Percentiles rank a stretch among this genome's conserved stretches.
Evolutionary conservation across 75 land plant species (phyloP).

Genomic region (Isoetes taiwanensis): DNA sequence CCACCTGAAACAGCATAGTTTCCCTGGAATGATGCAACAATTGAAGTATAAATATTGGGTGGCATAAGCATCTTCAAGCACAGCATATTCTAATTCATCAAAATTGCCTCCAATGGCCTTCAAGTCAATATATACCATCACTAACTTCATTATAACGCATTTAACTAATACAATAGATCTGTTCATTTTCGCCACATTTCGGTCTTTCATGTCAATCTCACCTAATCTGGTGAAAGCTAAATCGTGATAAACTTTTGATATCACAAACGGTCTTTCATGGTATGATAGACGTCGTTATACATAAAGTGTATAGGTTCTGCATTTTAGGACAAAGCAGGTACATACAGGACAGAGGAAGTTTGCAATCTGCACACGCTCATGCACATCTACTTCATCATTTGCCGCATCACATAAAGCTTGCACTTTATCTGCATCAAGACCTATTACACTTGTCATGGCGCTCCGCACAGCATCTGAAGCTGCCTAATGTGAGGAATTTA

Average conservation of each 20-base stretch:
- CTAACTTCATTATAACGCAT: too few species aligned
- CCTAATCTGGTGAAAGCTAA: too few species aligned
- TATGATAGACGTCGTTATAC: background rate
- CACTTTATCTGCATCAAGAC: conserved; percentile 86
- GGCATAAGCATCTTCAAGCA: too few species aligned
- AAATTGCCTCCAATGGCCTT: too few species aligned
- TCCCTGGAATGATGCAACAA: conserved; percentile 35
- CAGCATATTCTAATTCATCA: too few species aligned
- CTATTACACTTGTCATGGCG: conserved; percentile 93
- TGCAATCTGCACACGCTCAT: conserved; percentile 86
- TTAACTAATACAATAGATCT: too few species aligned
- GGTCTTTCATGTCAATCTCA: too few species aligned
- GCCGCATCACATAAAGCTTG: conserved; percentile 93
- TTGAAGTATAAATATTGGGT: background rate
- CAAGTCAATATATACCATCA: too few species aligned
- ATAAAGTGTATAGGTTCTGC: background rate
- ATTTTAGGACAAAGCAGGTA: background rate
- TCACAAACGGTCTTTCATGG: too few species aligned
- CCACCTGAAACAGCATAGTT: conserved; percentile 99
- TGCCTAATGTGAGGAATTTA: conserved; percentile 30
- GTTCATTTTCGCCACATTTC: too few species aligned
- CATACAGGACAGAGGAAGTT: conserved; percentile 85
- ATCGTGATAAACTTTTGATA: too few species aligned
- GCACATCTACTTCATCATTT: conserved; percentile 78
- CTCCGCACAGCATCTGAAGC: conserved; percentile 90